phyloP scores from a whole-genome alignment of 257 asterid species.

The Nicotiana benthamiana region DNA sequence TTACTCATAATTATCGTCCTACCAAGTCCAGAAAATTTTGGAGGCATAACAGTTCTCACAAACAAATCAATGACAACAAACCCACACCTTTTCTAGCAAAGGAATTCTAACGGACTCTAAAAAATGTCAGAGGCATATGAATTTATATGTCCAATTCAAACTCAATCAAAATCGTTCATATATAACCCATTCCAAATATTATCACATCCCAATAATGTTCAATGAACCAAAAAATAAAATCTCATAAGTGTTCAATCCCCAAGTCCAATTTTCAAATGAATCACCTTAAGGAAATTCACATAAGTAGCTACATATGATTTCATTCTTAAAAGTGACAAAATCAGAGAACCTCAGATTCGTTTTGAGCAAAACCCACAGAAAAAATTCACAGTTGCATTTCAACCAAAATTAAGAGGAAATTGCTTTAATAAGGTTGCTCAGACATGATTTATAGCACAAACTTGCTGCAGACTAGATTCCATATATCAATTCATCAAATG shows the following conservation, averaged over 20 bases:
- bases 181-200: slow-evolving; percentile 3
- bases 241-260: background rate
- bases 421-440: background rate
- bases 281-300: too few species aligned
- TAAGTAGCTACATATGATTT: background rate
- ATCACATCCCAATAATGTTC: background rate
- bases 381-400: background rate
- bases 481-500: too few species aligned
- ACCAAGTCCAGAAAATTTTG: too few species aligned
- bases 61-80: slow-evolving; percentile 20
- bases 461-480: too few species aligned
- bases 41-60: too few species aligned
- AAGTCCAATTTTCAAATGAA: too few species aligned
- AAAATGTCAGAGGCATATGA: slow-evolving; percentile 46
- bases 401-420: background rate
- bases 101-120: slow-evolving; percentile 39
- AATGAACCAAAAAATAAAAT: background rate
- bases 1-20: too few species aligned
- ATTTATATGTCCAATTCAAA: slow-evolving; percentile 41
- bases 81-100: slow-evolving; percentile 47
- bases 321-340: slow-evolving; percentile 9
- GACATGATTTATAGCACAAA: background rate
- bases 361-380: background rate
- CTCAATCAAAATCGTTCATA: slow-evolving; percentile 9
- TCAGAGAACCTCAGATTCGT: background rate